Conservation (phyloP, 768 basidiomycete species). For the Termitomyces titanicus region DNA sequence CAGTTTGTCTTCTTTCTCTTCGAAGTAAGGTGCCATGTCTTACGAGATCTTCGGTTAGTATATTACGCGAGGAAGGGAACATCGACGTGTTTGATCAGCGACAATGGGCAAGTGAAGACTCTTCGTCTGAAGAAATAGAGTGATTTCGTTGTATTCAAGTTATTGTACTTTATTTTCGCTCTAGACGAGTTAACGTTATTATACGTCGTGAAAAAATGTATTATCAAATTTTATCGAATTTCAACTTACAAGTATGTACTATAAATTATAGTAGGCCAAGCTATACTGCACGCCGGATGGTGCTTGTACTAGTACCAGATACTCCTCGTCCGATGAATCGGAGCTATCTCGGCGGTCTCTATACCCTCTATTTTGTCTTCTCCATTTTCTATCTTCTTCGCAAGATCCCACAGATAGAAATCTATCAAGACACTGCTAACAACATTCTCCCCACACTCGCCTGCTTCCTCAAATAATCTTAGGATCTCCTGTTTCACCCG, state of each 20-base stretch:
- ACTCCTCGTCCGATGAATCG: conserved; percentile 76
- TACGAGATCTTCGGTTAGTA: conserved; percentile 32
- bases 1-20: conserved; percentile 39
- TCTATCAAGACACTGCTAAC: conserved; percentile 83
- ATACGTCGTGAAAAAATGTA: background rate
- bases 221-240: background rate
- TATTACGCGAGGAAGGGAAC: conserved; percentile 54
- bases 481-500: conserved; percentile 59
- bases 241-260: too few species aligned
- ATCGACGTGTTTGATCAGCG: conserved; percentile 51
- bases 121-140: conserved; percentile 26
- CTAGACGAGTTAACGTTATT: too few species aligned
- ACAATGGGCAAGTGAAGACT: conserved; percentile 28
- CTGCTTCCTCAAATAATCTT: conserved; percentile 25
- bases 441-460: conserved; percentile 21
- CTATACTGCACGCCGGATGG: too few species aligned
- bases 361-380: conserved; percentile 58
- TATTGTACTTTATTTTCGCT: background rate
- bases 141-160: background rate
- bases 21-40: background rate
- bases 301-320: conserved; percentile 68
- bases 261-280: too few species aligned
- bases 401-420: conserved; percentile 89
- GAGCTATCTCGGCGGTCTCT: conserved; percentile 51
- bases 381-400: conserved; percentile 68